Evolutionary conservation across 805 yeast species (phyloP).

Genomic region (Myxozyma neglecta): DNA sequence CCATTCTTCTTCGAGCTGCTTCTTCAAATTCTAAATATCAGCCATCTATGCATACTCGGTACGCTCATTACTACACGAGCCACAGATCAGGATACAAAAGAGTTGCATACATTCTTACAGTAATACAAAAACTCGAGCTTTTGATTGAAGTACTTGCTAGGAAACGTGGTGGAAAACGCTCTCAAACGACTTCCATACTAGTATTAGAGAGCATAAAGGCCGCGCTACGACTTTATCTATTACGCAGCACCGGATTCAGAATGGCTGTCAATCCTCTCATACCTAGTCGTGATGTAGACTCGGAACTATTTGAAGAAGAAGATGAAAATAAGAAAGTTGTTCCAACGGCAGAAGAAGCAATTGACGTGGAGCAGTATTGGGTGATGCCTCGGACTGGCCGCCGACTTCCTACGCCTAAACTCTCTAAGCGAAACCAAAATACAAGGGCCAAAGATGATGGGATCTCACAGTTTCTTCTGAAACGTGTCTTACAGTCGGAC

Average conservation of each 20-base stretch:
- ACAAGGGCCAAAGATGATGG: slow-evolving; percentile 24
- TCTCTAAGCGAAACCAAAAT: neutral
- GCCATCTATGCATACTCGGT: slow-evolving; percentile 36
- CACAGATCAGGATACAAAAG: slow-evolving; percentile 34
- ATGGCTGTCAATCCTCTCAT: slow-evolving; percentile 38
- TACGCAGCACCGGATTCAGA: slow-evolving; percentile 35
- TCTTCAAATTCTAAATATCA: slow-evolving; percentile 16
- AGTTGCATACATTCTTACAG: slow-evolving; percentile 37
- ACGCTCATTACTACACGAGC: slow-evolving; percentile 34
- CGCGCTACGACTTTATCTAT: slow-evolving; percentile 37
- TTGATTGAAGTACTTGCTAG: slow-evolving; percentile 43
- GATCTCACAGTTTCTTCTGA: slow-evolving; percentile 33
- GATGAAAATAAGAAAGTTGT: neutral
- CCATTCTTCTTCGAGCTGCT: slow-evolving; percentile 39
- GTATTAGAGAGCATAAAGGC: slow-evolving; percentile 34
- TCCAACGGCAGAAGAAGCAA: neutral
- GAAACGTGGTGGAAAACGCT: slow-evolving; percentile 34
- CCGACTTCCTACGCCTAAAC: slow-evolving; percentile 18
- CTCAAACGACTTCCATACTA: slow-evolving; percentile 38
- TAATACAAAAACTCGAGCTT: slow-evolving; percentile 41
- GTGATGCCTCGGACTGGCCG: slow-evolving; percentile 34
- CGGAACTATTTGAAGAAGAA: slow-evolving; percentile 35
- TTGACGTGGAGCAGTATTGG: slow-evolving; percentile 10
- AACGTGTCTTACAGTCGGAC: slow-evolving; percentile 39
- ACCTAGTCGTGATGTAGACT: slow-evolving; percentile 42